Base-by-base conservation (phyloP, 441 rosid species). In the Metrosideros polymorpha region DNA sequence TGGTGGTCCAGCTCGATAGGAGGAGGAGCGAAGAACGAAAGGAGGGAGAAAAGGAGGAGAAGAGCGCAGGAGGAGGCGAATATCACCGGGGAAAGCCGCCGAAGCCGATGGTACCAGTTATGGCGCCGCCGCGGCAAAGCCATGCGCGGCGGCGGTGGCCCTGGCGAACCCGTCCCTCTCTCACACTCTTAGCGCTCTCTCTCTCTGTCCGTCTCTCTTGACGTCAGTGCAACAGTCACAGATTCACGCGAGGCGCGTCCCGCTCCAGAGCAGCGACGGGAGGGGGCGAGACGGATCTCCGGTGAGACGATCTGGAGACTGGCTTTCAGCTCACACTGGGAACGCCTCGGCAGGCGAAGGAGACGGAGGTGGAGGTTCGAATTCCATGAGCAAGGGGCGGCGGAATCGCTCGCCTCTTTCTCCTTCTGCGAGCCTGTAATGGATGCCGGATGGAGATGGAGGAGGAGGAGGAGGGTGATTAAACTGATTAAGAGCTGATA, bases 91-190 rank as follows among this genome's bases (percentile, higher is more conserved):
- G 35, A 56, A 53, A 56, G 86, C 61, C 85, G 87, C 49, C 88
- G 86, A 59, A 84, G 83, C 45, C 88, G 87, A 56, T 55, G 84
- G 84, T 39, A 76, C 82, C 35, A 57, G 84, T 50, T 75, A 39
- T 85, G 87, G 87, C 87, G 89, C 84, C 89, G 89, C 84, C 89
- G 87, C 82, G 52, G 82, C 84, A 76, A 59, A 53, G 87, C 89
- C 89, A 87, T 87, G 83, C 32, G 84, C 85, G 39, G 85, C 59
- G 3, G 51, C 50, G 50, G 50, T 43, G 87, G 71, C 71, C 25
- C 82, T n/a, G 79, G 79, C 79, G 79, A 71, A 71, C 79, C 79
- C 79, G 79, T 71, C 47, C 79, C 27, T 3, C 47, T 0, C 79
- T 3, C 75, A 3, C 75, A 2, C 55, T 7, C 27, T 3, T 39